Evolutionary conservation across 306 rosid species (phyloP), one percentile per base, ranked within the genome.

Genomic region (Vigna reflexopilosa): DNA sequence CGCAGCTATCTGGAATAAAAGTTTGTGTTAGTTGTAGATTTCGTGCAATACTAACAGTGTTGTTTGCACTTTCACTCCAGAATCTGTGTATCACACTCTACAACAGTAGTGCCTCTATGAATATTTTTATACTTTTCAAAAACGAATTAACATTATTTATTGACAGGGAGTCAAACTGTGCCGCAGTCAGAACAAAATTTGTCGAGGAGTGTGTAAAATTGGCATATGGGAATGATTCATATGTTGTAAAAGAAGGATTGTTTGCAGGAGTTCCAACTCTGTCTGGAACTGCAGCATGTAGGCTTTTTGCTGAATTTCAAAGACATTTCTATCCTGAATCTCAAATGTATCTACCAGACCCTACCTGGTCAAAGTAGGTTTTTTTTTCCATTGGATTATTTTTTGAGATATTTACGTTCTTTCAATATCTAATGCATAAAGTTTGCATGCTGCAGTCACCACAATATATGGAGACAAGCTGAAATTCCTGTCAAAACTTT

Each of bases 231-330:
- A 90, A 86, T 85, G 85, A 88, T 85, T 90, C 94, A 40, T 82
- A 71, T 72, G 79, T 82, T 47, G 87, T 86, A 82, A 89, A 80
- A 84, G 94, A 90, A 83, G 83, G 87, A 79, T 83, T 82, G 76
- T 90, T 86, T 80, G 96, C 96, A 20, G 93, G 93, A 57, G 83
- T 93, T 73, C 98, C 92, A 68, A 65, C 93, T 77, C 87, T 93
- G 44, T 93, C 98, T n/a, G 98, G 98, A 59, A 90, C 98, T 1
- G 94, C 96, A n/a, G 96, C 96, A 72, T 93, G 98, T 59, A 79
- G 98, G 32, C 83, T 89, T 70, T 93, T 93, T 72, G 98, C 93
- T 10, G 93, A 90, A 81, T 85, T 93, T 71, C 98, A 93, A 61
- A 89, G 90, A 67, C 89, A 90, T 79, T 90, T 93, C 80, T 66